Conservation (phyloP, 139 green algal genomes). For the Chlamydomonas urium region DNA sequence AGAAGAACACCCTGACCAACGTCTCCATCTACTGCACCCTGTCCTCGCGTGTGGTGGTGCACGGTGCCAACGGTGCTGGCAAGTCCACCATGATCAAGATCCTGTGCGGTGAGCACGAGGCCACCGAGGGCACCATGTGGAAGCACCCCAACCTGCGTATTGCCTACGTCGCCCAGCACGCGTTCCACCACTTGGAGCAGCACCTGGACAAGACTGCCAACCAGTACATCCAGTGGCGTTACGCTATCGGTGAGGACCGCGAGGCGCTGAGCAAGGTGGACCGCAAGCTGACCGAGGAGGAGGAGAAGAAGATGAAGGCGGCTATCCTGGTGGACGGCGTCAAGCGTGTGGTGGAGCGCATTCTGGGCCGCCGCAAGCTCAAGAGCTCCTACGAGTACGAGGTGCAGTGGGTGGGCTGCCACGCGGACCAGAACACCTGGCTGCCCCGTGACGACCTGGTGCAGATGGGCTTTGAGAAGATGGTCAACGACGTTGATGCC, state of each 20-base stretch:
- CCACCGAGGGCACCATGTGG: conserved; percentile 18
- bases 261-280: conserved; percentile 40
- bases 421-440: conserved; percentile 61
- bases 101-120: conserved; percentile 40
- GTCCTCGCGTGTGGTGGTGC: conserved; percentile 70
- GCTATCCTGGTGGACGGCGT: background rate
- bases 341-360: conserved; percentile 43
- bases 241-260: conserved; percentile 68
- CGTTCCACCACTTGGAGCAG: conserved; percentile 93
- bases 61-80: conserved; percentile 63
- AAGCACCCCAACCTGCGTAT: conserved; percentile 86
- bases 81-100: conserved; percentile 92
- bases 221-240: conserved; percentile 91
- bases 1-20: conserved; percentile 34
- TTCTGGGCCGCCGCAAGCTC: conserved; percentile 55
- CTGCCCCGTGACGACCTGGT: conserved; percentile 53
- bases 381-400: conserved; percentile 63
- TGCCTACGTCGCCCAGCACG: conserved; percentile 93
- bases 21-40: conserved; percentile 56
- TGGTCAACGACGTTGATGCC: conserved; percentile 83
- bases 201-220: conserved; percentile 83
- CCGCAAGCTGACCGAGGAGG: conserved; percentile 42
- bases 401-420: conserved; percentile 38
- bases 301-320: conserved; percentile 36
- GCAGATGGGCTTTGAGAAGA: conserved; percentile 79